Conservation (phyloP, 1,284 basidiomycete species). For the Cryptococcus deneoformans region DNA sequence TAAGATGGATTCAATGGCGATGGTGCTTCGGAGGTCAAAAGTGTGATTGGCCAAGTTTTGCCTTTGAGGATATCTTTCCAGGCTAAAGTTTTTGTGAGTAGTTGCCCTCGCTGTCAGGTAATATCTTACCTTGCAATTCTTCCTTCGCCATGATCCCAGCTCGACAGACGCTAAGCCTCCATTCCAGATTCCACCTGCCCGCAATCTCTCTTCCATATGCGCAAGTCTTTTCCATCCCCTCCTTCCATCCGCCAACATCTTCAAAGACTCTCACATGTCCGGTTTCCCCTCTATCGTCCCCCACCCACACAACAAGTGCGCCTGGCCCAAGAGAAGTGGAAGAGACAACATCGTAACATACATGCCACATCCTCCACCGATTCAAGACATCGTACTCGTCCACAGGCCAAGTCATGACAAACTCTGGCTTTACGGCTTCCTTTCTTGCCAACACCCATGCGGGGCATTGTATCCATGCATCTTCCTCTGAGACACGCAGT, state of each 20-base stretch:
- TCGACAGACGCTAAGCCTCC: constrained; percentile 23
- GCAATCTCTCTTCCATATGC: constrained; percentile 6
- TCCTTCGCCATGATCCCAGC: constrained; percentile 18
- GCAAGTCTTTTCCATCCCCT: constrained; percentile 11
- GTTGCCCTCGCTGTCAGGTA: neutral
- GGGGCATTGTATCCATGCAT: constrained; percentile 19
- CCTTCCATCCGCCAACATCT: neutral
- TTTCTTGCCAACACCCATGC: constrained; percentile 33
- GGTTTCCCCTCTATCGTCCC: constrained; percentile 37
- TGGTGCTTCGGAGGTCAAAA: constrained; percentile 7
- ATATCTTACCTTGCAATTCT: constrained; percentile 31
- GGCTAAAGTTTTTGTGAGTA: constrained; percentile 9
- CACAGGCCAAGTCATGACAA: constrained; percentile 38
- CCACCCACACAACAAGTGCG: constrained; percentile 19
- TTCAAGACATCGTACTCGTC: constrained; percentile 39
- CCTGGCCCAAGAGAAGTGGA: constrained; percentile 3
- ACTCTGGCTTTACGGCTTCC: constrained; percentile 20
- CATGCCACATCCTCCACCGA: constrained; percentile 31
- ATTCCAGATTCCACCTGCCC: constrained; percentile 27
- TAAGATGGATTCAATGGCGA: constrained; percentile 15
- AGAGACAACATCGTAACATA: constrained; percentile 18
- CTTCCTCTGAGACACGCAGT: constrained; percentile 4
- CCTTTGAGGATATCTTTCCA: constrained; percentile 17
- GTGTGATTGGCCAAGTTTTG: neutral
- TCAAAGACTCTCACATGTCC: constrained; percentile 18